phyloP scores from a whole-genome alignment of 2,329 filamentous ascomycete genomes.

The Epichloe scottii region DNA sequence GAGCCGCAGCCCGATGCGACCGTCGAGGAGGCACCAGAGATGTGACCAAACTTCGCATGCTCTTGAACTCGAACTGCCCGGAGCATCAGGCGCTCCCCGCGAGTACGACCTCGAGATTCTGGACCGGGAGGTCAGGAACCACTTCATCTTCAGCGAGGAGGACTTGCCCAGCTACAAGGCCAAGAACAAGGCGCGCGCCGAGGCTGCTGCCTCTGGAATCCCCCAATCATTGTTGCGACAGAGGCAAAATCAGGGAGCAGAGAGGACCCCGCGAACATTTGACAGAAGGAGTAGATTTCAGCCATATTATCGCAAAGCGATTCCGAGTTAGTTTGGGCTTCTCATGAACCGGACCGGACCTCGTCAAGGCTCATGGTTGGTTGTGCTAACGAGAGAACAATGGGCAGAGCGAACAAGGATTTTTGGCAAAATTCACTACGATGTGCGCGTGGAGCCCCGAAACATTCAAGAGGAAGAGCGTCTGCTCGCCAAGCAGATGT shows the following conservation, averaged over 20 bases:
- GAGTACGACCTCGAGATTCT: conserved; percentile 73
- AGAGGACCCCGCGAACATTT: conserved; percentile 29
- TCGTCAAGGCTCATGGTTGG: not conserved
- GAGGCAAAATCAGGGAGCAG: conserved; percentile 13
- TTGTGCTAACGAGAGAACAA: conserved; percentile 11
- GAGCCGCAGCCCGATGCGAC: conserved; percentile 40
- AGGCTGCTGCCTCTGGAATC: conserved; percentile 45
- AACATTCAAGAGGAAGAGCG: conserved; percentile 57
- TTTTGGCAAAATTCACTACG: conserved; percentile 59
- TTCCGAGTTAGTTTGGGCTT: conserved; percentile 51
- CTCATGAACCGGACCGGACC: not conserved
- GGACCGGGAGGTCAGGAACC: conserved; percentile 58
- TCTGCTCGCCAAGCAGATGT: conserved; percentile 46
- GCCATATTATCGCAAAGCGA: conserved; percentile 57
- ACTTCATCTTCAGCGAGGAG: conserved; percentile 87
- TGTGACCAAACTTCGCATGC: conserved; percentile 41
- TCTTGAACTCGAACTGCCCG: conserved; percentile 50
- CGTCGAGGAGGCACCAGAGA: conserved; percentile 24
- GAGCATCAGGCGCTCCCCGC: conserved; percentile 66
- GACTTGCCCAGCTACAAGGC: conserved; percentile 52
- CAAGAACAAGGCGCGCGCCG: conserved; percentile 39
- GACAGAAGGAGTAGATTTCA: conserved; percentile 33
- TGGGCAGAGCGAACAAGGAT: conserved; percentile 63
- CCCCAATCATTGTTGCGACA: conserved; percentile 41
- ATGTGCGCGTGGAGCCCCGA: conserved; percentile 62